Percentiles rank a stretch among this genome's conserved stretches.
Evolutionary conservation across 345 rosid species (phyloP).

Genomic region (Zanthoxylum bungeanum): DNA sequence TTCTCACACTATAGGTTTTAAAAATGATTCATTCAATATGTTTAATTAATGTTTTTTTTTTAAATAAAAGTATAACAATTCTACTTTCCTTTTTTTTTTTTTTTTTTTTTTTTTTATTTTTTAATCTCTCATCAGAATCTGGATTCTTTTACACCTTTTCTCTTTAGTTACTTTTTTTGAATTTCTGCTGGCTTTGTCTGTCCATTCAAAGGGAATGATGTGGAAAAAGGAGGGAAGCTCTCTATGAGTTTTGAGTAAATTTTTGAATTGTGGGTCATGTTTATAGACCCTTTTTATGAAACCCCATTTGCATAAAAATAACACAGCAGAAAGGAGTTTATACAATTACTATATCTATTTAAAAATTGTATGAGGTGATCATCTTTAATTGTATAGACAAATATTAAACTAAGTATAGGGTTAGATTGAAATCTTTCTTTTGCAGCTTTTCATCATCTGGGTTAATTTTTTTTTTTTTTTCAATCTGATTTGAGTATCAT

Average conservation of each 20-base stretch:
- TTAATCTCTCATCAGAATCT: constrained; percentile 26
- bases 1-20: too few relatives aligned
- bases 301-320: constrained; percentile 9
- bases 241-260: constrained; percentile 2
- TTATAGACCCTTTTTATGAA: not conserved
- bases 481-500: constrained; percentile 24
- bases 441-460: constrained; percentile 49
- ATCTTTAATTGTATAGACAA: not conserved
- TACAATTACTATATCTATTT: not conserved
- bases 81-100: constrained; percentile 5
- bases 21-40: too few relatives aligned
- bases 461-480: constrained; percentile 15
- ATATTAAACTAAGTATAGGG: not conserved
- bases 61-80: not conserved
- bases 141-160: constrained; percentile 26
- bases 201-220: constrained; percentile 42
- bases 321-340: constrained; percentile 5
- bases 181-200: constrained; percentile 49
- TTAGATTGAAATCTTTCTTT: constrained; percentile 41
- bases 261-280: constrained; percentile 30
- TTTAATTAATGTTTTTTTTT: too few relatives aligned
- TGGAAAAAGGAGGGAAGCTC: constrained; percentile 22
- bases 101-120: not conserved
- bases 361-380: not conserved
- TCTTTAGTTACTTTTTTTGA: constrained; percentile 45